Evolutionary conservation across 1,284 basidiomycete genomes (phyloP).

Genomic region (Thecaphora frezii): DNA sequence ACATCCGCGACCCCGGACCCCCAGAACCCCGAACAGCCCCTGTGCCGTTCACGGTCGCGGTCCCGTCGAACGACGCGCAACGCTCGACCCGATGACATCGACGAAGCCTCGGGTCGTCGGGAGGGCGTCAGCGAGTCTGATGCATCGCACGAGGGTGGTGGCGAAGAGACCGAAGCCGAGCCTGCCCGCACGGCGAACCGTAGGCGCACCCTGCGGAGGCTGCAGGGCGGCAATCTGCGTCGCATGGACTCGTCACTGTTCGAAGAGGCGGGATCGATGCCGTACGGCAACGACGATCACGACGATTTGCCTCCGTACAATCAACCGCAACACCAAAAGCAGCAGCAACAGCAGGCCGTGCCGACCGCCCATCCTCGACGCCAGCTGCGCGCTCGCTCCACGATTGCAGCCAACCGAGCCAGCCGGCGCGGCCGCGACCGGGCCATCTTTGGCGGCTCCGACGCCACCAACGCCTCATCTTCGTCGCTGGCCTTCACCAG

Average conservation of each 20-base stretch:
- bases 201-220: not conserved
- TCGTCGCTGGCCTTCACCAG: constrained; percentile 1
- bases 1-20: too few species aligned
- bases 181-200: constrained; percentile 3
- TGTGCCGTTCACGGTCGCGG: too few species aligned
- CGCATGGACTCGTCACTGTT: constrained; percentile 38
- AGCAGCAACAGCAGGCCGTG: too few species aligned
- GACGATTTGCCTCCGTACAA: too few species aligned
- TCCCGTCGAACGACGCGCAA: too few species aligned
- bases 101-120: not conserved
- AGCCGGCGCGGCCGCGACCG: constrained; percentile 3
- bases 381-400: constrained; percentile 8
- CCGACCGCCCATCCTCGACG: constrained; percentile 11
- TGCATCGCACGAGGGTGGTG: constrained; percentile 38
- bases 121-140: constrained; percentile 5
- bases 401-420: constrained; percentile 1
- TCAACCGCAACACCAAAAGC: too few species aligned
- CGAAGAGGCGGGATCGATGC: constrained; percentile 17
- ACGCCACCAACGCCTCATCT: not conserved
- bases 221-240: constrained; percentile 6
- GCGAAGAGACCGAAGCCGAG: constrained; percentile 48
- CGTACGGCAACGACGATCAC: too few species aligned
- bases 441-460: not conserved
- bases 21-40: too few species aligned
- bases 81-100: too few species aligned